Conservation (phyloP, 768 basidiomycete species). For the Serendipita sp. region DNA sequence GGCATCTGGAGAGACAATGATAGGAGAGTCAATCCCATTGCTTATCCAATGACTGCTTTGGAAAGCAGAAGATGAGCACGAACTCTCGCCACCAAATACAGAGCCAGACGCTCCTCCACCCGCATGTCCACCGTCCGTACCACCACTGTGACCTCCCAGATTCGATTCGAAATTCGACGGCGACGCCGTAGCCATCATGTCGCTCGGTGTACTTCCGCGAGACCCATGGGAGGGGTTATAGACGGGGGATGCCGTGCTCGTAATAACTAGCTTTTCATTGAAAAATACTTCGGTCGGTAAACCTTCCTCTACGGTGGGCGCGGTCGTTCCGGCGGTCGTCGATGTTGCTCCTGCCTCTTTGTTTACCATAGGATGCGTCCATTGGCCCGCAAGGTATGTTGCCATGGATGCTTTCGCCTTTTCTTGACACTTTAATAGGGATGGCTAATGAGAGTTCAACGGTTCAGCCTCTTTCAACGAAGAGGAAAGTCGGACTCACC, state of each 20-base stretch:
- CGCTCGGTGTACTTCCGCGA: not conserved
- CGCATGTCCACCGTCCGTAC: not conserved
- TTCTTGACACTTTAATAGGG: not conserved
- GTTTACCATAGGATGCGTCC: not conserved
- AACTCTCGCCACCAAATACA: not conserved
- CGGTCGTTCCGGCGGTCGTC: no score
- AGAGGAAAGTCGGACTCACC: not conserved
- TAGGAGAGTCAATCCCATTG: not conserved
- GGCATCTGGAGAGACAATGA: not conserved
- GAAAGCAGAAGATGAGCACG: not conserved
- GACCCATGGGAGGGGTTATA: not conserved
- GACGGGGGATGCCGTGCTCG: not conserved
- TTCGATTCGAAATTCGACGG: not conserved
- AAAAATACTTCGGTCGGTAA: not conserved
- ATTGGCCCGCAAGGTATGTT: not conserved
- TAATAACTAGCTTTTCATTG: not conserved
- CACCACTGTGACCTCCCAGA: not conserved
- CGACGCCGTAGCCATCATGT: not conserved
- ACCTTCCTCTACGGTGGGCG: not conserved
- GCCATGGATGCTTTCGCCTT: not conserved
- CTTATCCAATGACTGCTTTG: not conserved
- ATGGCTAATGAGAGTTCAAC: not conserved
- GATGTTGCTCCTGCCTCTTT: not conserved
- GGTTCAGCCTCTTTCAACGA: not conserved
- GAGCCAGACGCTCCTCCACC: not conserved